A percentile compares a stretch with the other conserved stretches of the same genome.
These are phyloP conservation scores for Trametes punicea DNA, from an alignment of 768 basidiomycete genomes.

Conservation along the genomic window DNA sequence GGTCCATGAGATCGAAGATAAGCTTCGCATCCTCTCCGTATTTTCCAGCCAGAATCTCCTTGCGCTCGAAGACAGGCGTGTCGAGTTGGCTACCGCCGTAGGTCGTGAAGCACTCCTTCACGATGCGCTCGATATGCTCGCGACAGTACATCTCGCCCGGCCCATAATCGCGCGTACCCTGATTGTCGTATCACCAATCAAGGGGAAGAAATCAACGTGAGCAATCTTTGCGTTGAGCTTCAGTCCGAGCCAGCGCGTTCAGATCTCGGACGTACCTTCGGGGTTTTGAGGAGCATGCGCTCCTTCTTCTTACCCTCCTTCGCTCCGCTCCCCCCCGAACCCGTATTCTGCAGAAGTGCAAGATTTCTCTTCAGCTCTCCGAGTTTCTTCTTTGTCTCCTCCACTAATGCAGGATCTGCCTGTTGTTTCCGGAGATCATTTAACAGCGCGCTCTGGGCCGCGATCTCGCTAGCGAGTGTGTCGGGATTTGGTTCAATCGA, in stretches of 20 bases:
- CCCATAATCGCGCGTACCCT: slow-evolving; percentile 96
- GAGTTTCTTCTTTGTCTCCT: slow-evolving; percentile 66
- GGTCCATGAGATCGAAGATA: slow-evolving; percentile 96
- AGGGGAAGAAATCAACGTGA: not conserved
- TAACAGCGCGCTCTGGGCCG: slow-evolving; percentile 51
- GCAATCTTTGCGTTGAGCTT: slow-evolving; percentile 18
- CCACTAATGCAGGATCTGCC: slow-evolving; percentile 46
- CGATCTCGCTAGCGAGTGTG: slow-evolving; percentile 52
- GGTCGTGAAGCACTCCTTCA: slow-evolving; percentile 83
- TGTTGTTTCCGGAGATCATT: slow-evolving; percentile 59
- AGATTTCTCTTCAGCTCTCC: slow-evolving; percentile 64
- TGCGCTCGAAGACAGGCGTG: slow-evolving; percentile 97
- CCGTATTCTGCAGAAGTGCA: slow-evolving; percentile 30
- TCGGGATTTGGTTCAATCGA: slow-evolving; percentile 30
- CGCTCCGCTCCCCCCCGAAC: slow-evolving; percentile 37
- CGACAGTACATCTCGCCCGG: slow-evolving; percentile 91
- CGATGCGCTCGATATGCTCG: slow-evolving; percentile 82
- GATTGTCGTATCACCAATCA: not conserved
- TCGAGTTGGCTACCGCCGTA: slow-evolving; percentile 93
- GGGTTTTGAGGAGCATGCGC: slow-evolving; percentile 81
- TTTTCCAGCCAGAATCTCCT: slow-evolving; percentile 93
- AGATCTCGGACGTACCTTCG: slow-evolving; percentile 60
- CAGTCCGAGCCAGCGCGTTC: not conserved
- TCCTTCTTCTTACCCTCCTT: slow-evolving; percentile 59
- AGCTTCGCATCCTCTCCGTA: slow-evolving; percentile 97